Evolutionary conservation across 768 basidiomycete species (phyloP), one percentile per base, ranked within the genome.

Genomic region (Ramaria rubella): DNA sequence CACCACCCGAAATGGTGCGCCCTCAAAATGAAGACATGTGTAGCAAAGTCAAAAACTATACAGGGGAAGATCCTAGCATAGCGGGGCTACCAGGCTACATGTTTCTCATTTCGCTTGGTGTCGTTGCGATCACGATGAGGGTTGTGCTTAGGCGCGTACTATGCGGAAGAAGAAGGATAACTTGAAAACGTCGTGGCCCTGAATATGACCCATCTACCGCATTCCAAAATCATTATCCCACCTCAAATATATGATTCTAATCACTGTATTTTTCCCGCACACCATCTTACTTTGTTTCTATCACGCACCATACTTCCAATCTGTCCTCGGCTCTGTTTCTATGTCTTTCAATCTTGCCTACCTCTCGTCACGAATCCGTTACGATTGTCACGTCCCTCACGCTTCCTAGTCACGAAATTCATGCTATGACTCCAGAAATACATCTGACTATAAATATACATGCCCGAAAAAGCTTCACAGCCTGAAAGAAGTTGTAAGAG

Each of bases 1-100:
- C 7, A 11, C 55, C 40, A 42, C 17, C 40, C 9, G 40, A 19
- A 17, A 21, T n/a, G n/a, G 14, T 42, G 17, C 17, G 23, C n/a
- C 40, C 17, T 3, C 2, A 17, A 8, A 8, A 42, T 1, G 40
- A 42, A 21, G 14, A 8, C n/a, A 42, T 42, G 40, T 12, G n/a
- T n/a, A n/a, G 30, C 30, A 36, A 30, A 17, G 26, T 40, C 58
- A 59, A 17, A 30, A 34, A 57, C 46, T 45, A 36, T 17, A 14
- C 26, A 45, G 30, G 19, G 17, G 14, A 23, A 48, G 23, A 55
- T 58, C 42, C 49, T 21, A 34, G 49, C 48, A 19, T 58, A 43
- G 17, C n/a, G 21, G 43, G 24, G 17, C 17, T 51, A 12, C 19
- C 46, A 21, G 17, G 29, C 17, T 38, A 46, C 31, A 24, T 50